Conservation (phyloP, 257 asterid genomes). For the Primulina eburnea region DNA sequence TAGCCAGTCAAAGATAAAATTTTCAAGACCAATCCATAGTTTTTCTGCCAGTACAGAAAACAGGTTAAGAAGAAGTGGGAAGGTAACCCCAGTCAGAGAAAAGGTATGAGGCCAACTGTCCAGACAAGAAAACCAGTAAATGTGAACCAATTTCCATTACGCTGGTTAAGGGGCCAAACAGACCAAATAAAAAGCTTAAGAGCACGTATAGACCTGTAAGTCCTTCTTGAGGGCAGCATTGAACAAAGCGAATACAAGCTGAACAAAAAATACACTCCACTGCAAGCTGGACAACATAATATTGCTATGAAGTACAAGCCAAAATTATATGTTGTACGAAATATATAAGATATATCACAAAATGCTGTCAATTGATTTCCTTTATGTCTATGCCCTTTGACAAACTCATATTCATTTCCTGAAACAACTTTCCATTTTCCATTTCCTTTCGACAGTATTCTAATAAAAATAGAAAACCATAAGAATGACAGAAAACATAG, state of each 20-base stretch:
- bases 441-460: neutral
- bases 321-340: neutral
- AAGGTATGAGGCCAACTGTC: conserved; percentile 6
- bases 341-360: neutral
- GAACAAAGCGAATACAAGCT: conserved; percentile 97
- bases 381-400: neutral
- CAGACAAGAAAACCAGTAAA: conserved; percentile 15
- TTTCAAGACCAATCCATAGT: conserved; percentile 97
- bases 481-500: neutral
- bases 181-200: conserved; percentile 8
- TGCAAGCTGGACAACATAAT: conserved; percentile 69
- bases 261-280: conserved; percentile 99
- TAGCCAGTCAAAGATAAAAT: conserved; percentile 98
- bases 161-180: conserved; percentile 21
- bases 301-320: conserved; percentile 25
- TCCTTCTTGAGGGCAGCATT: conserved; percentile 99
- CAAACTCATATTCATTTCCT: neutral
- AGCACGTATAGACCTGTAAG: conserved; percentile 71
- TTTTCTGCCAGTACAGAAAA: conserved; percentile 59
- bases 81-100: conserved; percentile 11
- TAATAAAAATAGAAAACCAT: neutral
- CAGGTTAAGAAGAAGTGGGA: conserved; percentile 20
- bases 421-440: neutral
- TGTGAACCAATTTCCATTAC: conserved; percentile 8
- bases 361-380: neutral